Base-by-base conservation (phyloP, 441 rosid genomes). In the Macaranga tanarius region DNA sequence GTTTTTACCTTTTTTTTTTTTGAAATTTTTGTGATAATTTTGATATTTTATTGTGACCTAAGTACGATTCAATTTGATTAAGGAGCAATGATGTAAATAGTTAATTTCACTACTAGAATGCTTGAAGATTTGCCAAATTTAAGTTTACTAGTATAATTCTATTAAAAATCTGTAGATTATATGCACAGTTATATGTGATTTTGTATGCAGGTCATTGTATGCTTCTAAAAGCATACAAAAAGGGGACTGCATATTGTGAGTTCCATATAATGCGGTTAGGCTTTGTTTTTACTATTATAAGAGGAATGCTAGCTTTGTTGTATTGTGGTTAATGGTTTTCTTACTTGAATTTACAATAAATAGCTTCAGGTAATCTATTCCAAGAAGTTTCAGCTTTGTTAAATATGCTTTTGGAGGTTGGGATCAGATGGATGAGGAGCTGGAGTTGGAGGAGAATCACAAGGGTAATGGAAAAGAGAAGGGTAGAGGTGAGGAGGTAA, bases 371-470 rank as follows among this genome's bases (percentile, higher is more conserved):
- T 80, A 79, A 81, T 80, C 83, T 89, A 20, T 84, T 80, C 69
- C 89, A 77, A 0, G 76, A 84, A 77, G 62, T 90, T 63, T 81
- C 75, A 78, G 68, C 67, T 72, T 77, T 75, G 40, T 75, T 89
- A 75, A 77, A 65, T 1, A 85, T 79, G n/a, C n/a, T n/a, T n/a
- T n/a, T n/a, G n/a, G 50, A 67, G 61, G 58, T 54, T 61, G 89
- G 87, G 95, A 69, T 95, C 99, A 65, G 96, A 79, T 19, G 99
- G 98, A 38, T 93, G 86, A 54, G 90, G 84, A 74, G 83, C 84
- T n/a, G 90, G 90, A 16, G 96, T 87, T n/a, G 95, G 89, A 77
- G 91, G 75, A 69, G 99, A 84, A 74, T 95, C 98, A 73, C 79
- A 93, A 0, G 80, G 79, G 51, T 87, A 84, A 74, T 77, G 89